Evolutionary conservation across 1,139 yeast species (phyloP).

Genomic region (Meyerozyma sp.): DNA sequence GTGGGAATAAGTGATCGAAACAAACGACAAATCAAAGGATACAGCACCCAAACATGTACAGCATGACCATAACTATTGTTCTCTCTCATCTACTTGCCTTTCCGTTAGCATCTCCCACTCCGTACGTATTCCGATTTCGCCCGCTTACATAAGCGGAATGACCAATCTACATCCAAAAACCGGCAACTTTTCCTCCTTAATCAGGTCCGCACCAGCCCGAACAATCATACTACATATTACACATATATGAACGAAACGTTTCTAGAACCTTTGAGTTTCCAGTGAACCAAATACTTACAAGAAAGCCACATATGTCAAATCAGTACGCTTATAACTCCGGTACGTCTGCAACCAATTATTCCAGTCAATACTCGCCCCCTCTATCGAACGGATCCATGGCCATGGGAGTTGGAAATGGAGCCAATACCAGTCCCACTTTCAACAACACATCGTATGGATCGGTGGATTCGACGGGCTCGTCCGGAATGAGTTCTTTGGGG

Average conservation of each 20-base stretch:
- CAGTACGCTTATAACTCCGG: slow-evolving; percentile 30
- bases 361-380: slow-evolving; percentile 31
- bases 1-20: background rate
- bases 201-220: background rate
- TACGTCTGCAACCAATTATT: slow-evolving; percentile 7
- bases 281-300: background rate
- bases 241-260: background rate
- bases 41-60: background rate
- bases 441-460: slow-evolving; percentile 15
- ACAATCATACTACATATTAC: background rate
- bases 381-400: slow-evolving; percentile 11
- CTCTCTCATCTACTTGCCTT: too few relatives aligned
- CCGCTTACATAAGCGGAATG: background rate
- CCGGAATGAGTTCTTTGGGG: slow-evolving; percentile 7
- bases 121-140: background rate
- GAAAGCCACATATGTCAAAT: slow-evolving; percentile 22
- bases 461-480: slow-evolving; percentile 11
- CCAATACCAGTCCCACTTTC: slow-evolving; percentile 25
- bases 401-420: slow-evolving; percentile 3
- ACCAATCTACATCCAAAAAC: background rate
- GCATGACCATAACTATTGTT: too few relatives aligned
- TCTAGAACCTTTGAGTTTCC: background rate
- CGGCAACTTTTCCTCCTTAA: background rate
- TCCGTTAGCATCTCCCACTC: background rate
- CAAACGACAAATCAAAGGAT: background rate